These are phyloP conservation scores for Pezicula radicicola DNA, from an alignment of 2,329 filamentous ascomycete genomes.

Conservation along the genomic window DNA sequence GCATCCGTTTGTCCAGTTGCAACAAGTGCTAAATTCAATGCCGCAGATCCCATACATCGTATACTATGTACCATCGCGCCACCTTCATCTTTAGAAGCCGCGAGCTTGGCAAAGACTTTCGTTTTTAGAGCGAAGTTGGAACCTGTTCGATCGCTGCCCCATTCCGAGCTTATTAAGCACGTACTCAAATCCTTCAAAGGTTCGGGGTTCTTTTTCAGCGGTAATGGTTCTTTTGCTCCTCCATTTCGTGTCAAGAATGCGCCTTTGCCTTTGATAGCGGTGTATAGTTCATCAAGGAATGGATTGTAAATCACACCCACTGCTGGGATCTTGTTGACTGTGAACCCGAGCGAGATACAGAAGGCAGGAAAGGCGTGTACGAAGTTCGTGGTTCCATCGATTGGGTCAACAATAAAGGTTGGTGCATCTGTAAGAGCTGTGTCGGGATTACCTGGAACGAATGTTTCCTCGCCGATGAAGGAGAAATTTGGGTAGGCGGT, in stretches of 20 bases:
- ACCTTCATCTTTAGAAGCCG: conserved; percentile 54
- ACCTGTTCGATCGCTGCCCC: conserved; percentile 67
- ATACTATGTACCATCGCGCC: conserved; percentile 76
- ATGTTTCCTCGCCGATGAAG: conserved; percentile 78
- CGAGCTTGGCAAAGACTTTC: conserved; percentile 60
- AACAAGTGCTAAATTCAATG: conserved; percentile 71
- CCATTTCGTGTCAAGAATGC: conserved; percentile 48
- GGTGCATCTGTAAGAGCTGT: conserved; percentile 59
- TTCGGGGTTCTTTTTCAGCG: conserved; percentile 45
- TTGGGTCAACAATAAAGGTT: conserved; percentile 79
- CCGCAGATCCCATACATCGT: conserved; percentile 68
- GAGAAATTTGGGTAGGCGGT: conserved; percentile 51
- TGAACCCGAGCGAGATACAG: conserved; percentile 73
- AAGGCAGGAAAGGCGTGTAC: conserved; percentile 73
- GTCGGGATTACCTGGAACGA: conserved; percentile 56
- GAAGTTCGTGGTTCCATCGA: conserved; percentile 82
- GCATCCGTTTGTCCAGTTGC: conserved; percentile 69
- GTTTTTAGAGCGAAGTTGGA: conserved; percentile 69
- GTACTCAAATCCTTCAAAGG: conserved; percentile 58
- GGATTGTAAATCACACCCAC: conserved; percentile 82
- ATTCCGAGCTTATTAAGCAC: conserved; percentile 69
- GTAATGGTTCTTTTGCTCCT: conserved; percentile 38
- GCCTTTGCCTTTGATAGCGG: conserved; percentile 65
- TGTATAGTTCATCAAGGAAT: conserved; percentile 67
- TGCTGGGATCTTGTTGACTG: conserved; percentile 56